phyloP scores from a whole-genome alignment of 2,329 filamentous ascomycete species.

The Colletotrichum phormii region DNA sequence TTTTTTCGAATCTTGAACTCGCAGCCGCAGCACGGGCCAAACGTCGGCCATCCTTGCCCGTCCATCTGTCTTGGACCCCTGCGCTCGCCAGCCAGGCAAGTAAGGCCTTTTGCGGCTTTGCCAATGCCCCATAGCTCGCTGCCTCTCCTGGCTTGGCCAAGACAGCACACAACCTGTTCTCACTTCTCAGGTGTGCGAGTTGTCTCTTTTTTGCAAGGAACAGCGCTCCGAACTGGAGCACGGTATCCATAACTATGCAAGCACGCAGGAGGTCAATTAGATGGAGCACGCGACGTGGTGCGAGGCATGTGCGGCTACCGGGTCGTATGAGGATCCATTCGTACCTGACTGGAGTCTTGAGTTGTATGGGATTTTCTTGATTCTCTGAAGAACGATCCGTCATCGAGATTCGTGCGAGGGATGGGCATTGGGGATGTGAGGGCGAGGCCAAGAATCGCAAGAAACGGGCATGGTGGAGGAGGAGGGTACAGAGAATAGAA shows the following conservation, averaged over 20 bases:
- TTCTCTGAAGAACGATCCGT: not conserved
- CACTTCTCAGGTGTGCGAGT: conserved; percentile 11
- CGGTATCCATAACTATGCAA: not conserved
- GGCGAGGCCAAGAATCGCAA: not conserved
- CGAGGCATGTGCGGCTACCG: conserved; percentile 17
- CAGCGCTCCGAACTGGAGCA: not conserved
- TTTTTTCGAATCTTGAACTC: not conserved
- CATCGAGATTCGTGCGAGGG: not conserved
- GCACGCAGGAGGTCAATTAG: conserved; percentile 10
- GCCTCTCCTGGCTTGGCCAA: conserved; percentile 16
- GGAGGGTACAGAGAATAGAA: not conserved
- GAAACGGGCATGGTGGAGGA: not conserved
- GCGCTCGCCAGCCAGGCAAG: not conserved
- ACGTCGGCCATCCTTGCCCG: conserved; percentile 11
- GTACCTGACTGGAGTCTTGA: conserved; percentile 11
- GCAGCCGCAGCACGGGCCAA: conserved; percentile 22
- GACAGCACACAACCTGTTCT: conserved; percentile 27
- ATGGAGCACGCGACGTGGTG: conserved; percentile 1
- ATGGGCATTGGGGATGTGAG: too few species aligned
- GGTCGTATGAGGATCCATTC: conserved; percentile 9
- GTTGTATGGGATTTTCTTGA: not conserved
- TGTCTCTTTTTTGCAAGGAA: conserved; percentile 22
- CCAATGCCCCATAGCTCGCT: conserved; percentile 7
- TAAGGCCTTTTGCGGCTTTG: not conserved
- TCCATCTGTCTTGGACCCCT: conserved; percentile 1